phyloP scores from a whole-genome alignment of 2,329 filamentous ascomycete species.

The Pestalotiopsis sp. region DNA sequence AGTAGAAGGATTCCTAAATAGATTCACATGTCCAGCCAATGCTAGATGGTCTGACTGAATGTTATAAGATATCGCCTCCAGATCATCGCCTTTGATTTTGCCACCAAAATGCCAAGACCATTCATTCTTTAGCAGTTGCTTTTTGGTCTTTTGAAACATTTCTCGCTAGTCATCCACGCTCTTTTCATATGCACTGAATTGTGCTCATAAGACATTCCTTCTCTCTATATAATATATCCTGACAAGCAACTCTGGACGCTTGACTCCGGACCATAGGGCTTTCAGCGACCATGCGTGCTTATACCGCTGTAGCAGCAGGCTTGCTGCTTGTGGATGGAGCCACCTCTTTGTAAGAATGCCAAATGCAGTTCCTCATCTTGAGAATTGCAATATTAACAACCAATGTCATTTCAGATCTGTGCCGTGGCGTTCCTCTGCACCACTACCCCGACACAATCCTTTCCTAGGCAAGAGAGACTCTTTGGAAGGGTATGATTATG shows the following conservation, averaged over 20 bases:
- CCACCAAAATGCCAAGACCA: not conserved
- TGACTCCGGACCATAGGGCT: not conserved
- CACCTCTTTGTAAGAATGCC: not conserved
- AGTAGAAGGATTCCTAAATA: not conserved
- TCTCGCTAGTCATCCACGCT: not conserved
- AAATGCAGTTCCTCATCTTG: not conserved
- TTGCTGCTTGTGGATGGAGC: not conserved
- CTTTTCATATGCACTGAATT: not conserved
- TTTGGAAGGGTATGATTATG: slow-evolving; percentile 39
- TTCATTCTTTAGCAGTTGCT: not conserved
- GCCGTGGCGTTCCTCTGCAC: not conserved
- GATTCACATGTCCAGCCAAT: not conserved
- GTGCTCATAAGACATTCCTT: not conserved
- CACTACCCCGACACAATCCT: not conserved
- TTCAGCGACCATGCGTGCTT: not conserved
- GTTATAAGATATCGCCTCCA: not conserved
- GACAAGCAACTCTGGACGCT: not conserved
- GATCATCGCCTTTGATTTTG: not conserved
- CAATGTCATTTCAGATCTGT: not conserved
- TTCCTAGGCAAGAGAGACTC: not conserved
- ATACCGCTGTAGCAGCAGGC: not conserved
- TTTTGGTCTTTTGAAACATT: not conserved
- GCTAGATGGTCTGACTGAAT: not conserved
- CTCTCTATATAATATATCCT: not conserved
- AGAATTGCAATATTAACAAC: not conserved